Evolutionary conservation across 768 basidiomycete species (phyloP).

Genomic region (Cantharellus cinnabarinus): DNA sequence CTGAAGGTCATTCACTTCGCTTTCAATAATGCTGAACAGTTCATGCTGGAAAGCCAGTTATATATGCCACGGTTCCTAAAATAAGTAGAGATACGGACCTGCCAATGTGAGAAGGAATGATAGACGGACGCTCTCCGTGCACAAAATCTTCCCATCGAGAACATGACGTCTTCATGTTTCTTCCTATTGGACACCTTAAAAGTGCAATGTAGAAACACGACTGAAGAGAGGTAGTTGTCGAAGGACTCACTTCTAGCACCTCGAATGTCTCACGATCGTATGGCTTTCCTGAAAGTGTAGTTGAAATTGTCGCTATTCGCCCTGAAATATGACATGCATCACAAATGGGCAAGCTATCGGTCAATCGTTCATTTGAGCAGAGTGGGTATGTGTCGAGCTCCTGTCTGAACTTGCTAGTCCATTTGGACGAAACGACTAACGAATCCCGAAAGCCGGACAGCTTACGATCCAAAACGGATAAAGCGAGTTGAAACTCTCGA

Average conservation of each 20-base stretch:
- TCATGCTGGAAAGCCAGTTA: constrained; percentile 26
- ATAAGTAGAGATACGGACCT: constrained; percentile 30
- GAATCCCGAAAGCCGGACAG: constrained; percentile 50
- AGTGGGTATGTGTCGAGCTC: constrained; percentile 42
- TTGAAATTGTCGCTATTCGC: constrained; percentile 41
- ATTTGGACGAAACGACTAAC: constrained; percentile 66
- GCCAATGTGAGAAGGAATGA: constrained; percentile 66
- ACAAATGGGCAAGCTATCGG: constrained; percentile 35
- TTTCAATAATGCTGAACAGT: constrained; percentile 36
- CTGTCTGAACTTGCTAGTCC: constrained; percentile 50
- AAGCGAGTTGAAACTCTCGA: no score
- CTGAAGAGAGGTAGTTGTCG: background rate
- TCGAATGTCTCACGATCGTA: constrained; percentile 52
- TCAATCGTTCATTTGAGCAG: constrained; percentile 26
- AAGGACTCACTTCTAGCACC: constrained; percentile 20
- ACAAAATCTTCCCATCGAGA: constrained; percentile 63
- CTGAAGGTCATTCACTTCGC: constrained; percentile 38
- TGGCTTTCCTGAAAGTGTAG: constrained; percentile 40
- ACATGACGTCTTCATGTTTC: constrained; percentile 16
- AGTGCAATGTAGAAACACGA: background rate
- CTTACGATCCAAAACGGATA: constrained; percentile 37
- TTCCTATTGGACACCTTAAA: constrained; percentile 9
- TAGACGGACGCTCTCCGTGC: constrained; percentile 44
- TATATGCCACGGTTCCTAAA: background rate
- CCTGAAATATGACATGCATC: constrained; percentile 69